These are phyloP conservation scores for Ceratopteris richardii DNA, from an alignment of 75 land plant genomes.

Conservation along the genomic window DNA sequence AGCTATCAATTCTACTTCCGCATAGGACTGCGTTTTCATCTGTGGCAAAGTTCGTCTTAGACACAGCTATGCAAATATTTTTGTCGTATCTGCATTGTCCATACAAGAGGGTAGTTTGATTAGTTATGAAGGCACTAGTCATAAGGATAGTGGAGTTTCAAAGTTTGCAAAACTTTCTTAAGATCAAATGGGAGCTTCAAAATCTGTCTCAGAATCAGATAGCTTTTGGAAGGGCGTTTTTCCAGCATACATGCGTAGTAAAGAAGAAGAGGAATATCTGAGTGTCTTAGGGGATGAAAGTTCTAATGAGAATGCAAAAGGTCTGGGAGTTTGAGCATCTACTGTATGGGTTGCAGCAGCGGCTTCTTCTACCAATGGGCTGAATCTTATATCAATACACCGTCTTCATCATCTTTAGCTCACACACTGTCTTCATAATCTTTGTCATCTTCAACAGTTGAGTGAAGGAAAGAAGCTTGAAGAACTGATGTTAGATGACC, in stretches of 20 bases:
- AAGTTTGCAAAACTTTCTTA: background rate
- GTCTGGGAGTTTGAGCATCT: slow-evolving; percentile 9
- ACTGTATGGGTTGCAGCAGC: slow-evolving; percentile 38
- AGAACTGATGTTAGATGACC: slow-evolving; percentile 43
- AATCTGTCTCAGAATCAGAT: background rate
- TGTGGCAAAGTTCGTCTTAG: no score
- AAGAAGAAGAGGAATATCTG: slow-evolving; percentile 10
- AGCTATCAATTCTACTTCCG: no score
- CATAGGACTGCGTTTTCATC: no score
- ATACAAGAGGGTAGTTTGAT: background rate
- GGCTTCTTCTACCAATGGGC: slow-evolving; percentile 36
- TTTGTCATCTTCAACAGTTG: slow-evolving; percentile 26
- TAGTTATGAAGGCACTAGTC: background rate
- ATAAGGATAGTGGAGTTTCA: background rate
- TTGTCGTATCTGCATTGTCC: no score
- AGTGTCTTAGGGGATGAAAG: background rate
- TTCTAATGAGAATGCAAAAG: background rate
- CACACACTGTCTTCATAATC: no score
- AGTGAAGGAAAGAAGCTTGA: slow-evolving; percentile 25
- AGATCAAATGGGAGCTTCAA: background rate
- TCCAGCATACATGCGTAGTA: slow-evolving; percentile 40
- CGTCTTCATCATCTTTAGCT: slow-evolving; percentile 4
- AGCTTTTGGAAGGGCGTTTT: slow-evolving; percentile 36
- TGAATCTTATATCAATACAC: slow-evolving; percentile 30
- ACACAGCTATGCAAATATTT: no score